Evolutionary conservation across 805 yeast species (phyloP).

Genomic region (Nakazawaea laoshanensis): DNA sequence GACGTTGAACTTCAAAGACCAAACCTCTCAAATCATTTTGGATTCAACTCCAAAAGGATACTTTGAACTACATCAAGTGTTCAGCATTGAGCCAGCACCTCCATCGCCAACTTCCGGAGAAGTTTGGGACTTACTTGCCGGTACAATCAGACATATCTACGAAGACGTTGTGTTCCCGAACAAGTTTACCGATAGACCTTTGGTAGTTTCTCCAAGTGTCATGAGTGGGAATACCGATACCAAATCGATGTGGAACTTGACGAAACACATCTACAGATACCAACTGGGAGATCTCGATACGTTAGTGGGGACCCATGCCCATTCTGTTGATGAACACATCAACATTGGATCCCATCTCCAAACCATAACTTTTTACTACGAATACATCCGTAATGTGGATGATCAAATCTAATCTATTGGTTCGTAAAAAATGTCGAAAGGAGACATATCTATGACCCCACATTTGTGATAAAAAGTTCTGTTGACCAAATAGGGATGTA

Average conservation of each 20-base stretch:
- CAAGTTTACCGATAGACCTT: slow-evolving; percentile 13
- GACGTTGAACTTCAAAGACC: slow-evolving; percentile 14
- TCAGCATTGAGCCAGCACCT: slow-evolving; percentile 30
- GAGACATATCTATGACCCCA: slow-evolving; percentile 31
- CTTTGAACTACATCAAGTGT: slow-evolving; percentile 12
- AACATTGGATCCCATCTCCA: slow-evolving; percentile 51
- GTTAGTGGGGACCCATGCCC: slow-evolving; percentile 30
- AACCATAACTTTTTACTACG: slow-evolving; percentile 45
- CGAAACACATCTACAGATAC: slow-evolving; percentile 48
- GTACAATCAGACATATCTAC: slow-evolving; percentile 47
- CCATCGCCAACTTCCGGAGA: slow-evolving; percentile 25
- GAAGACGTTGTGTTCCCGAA: slow-evolving; percentile 37
- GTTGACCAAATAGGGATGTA: slow-evolving; percentile 80
- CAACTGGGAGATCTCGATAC: slow-evolving; percentile 34
- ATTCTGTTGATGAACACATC: slow-evolving; percentile 58
- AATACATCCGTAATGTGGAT: slow-evolving; percentile 32
- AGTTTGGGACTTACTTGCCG: slow-evolving; percentile 36
- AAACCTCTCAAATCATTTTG: slow-evolving; percentile 12
- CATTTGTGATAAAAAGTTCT: slow-evolving; percentile 73
- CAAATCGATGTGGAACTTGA: slow-evolving; percentile 46
- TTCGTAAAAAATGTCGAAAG: slow-evolving; percentile 10
- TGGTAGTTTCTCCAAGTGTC: slow-evolving; percentile 35
- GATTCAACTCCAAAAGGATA: slow-evolving; percentile 12
- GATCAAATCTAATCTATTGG: slow-evolving; percentile 5
- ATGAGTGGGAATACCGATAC: slow-evolving; percentile 60